A percentile compares a stretch with the other conserved stretches of the same genome.
These are phyloP conservation scores for Monosporascus cannonballus DNA, from an alignment of 2,329 filamentous ascomycete species.

Conservation along the genomic window DNA sequence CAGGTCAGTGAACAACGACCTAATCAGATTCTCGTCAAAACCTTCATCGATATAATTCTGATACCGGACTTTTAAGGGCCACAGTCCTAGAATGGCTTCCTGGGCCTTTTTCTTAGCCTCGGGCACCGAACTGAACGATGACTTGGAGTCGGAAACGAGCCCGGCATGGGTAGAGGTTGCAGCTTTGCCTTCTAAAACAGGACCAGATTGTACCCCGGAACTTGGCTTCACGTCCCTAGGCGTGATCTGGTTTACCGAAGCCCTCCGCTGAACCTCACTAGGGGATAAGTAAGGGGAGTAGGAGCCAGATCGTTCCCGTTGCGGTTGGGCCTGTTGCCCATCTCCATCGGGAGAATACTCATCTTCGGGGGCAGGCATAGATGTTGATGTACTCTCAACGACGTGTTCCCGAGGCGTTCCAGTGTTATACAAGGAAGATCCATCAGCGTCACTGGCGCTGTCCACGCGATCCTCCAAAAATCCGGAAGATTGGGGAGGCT, in stretches of 20 bases:
- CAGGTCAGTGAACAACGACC: constrained; percentile 61
- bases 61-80: constrained; percentile 64
- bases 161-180: background rate
- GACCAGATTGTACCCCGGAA: background rate
- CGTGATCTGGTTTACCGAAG: constrained; percentile 15
- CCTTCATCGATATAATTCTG: constrained; percentile 69
- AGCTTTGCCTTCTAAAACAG: background rate
- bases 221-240: constrained; percentile 9
- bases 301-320: constrained; percentile 42
- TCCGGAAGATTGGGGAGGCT: constrained; percentile 5
- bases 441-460: constrained; percentile 24
- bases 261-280: constrained; percentile 34
- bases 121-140: constrained; percentile 23
- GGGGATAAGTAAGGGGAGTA: constrained; percentile 49
- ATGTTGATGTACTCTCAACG: constrained; percentile 16
- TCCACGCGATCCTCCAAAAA: constrained; percentile 12
- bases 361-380: constrained; percentile 14
- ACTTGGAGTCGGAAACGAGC: background rate
- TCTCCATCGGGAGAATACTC: constrained; percentile 19
- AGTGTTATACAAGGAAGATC: constrained; percentile 26
- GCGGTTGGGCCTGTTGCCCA: constrained; percentile 21
- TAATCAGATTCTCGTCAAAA: constrained; percentile 57
- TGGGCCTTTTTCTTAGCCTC: constrained; percentile 55
- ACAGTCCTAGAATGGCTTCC: constrained; percentile 60
- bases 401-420: constrained; percentile 17